Base-by-base conservation (phyloP, 495 filamentous ascomycete genomes). In the Tuber microsphaerosporum region DNA sequence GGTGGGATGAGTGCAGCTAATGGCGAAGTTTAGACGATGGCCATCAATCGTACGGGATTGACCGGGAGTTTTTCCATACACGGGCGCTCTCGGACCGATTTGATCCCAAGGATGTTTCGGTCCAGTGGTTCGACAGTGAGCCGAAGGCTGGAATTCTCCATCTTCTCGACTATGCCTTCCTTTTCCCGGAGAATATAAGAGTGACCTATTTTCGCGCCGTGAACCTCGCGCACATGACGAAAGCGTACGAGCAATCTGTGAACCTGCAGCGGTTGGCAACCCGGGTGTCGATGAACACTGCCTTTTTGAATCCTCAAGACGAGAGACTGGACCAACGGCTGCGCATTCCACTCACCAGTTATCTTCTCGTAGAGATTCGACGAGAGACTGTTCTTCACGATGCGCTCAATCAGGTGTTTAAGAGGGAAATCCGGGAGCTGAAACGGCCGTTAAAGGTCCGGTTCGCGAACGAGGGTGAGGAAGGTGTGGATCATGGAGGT, bases 401-500 rank as follows among this genome's bases (percentile, higher is more conserved):
- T 84, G 90, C 94, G 2, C 89, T 97, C 72, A 89, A 97, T 81
- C 92, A 97, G 81, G 86, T 98, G 17, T 97, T 94, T 92, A 87
- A 92, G 51, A 88, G 93, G 61, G 90, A 97, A 84, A 89, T 89
- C 77, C 88, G 92, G 41, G 92, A 97, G 84, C 85, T 98, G 7
- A 86, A 93, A 84, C 88, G 91, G 44, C 95, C 95, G 0, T 85
- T 99, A 42, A 97, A 97, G 76, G 91, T 99, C 43, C 89, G 92
- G 69, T 89, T 98, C 78, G 93, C 92, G 7, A 91, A 92, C 81
- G 87, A 90, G 34, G 93, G 93, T 22, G 95, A 97, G 84, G 91
- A 96, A 81, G 95, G 95, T 1, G 87, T 94, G 31, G 95, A 99
- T 84, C 92, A 94, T 74, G 95, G 95, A 73, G 95, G 95, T 71